phyloP scores from a whole-genome alignment of 1,284 basidiomycete genomes.

The Pseudozyma sp. region DNA sequence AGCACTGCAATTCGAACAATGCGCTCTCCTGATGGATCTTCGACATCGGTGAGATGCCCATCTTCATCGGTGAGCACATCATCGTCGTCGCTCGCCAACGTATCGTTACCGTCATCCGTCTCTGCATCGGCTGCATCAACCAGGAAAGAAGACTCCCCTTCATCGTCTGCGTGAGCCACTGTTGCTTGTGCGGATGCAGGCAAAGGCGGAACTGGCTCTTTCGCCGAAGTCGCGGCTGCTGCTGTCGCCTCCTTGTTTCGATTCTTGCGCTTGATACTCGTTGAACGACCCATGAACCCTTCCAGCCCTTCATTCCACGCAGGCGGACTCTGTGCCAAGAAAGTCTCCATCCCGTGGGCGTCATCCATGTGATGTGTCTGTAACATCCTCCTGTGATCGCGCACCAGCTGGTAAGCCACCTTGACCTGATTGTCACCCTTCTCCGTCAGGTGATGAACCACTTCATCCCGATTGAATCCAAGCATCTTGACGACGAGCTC shows the following conservation, averaged over 20 bases:
- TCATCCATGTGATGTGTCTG: slow-evolving; percentile 73
- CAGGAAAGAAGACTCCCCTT: slow-evolving; percentile 19
- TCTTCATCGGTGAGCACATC: slow-evolving; percentile 57
- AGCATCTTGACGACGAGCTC: slow-evolving; percentile 82
- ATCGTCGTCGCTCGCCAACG: slow-evolving; percentile 56
- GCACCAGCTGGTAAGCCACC: slow-evolving; percentile 92
- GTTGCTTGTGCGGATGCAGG: slow-evolving; percentile 15
- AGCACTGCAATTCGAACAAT: slow-evolving; percentile 52
- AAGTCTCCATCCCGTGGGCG: slow-evolving; percentile 71
- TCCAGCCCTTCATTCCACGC: slow-evolving; percentile 72
- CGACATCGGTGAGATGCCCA: slow-evolving; percentile 43
- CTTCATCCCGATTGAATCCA: slow-evolving; percentile 82
- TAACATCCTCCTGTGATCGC: slow-evolving; percentile 88
- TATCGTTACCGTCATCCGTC: slow-evolving; percentile 57
- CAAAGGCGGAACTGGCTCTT: slow-evolving; percentile 29
- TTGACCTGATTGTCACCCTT: slow-evolving; percentile 95
- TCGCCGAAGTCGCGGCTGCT: slow-evolving; percentile 9
- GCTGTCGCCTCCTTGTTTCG: slow-evolving; percentile 7
- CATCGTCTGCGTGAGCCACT: slow-evolving; percentile 17
- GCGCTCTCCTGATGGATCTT: slow-evolving; percentile 45
- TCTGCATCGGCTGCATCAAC: slow-evolving; percentile 52
- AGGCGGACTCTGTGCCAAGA: slow-evolving; percentile 72
- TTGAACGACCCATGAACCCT: slow-evolving; percentile 51
- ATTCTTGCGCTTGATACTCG: slow-evolving; percentile 51
- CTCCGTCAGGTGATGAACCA: slow-evolving; percentile 84